Evolutionary conservation across 192 early-diverging fungal genomes (phyloP), one percentile per base, ranked within the genome.

Genomic region (Ambispora gerdemannii): DNA sequence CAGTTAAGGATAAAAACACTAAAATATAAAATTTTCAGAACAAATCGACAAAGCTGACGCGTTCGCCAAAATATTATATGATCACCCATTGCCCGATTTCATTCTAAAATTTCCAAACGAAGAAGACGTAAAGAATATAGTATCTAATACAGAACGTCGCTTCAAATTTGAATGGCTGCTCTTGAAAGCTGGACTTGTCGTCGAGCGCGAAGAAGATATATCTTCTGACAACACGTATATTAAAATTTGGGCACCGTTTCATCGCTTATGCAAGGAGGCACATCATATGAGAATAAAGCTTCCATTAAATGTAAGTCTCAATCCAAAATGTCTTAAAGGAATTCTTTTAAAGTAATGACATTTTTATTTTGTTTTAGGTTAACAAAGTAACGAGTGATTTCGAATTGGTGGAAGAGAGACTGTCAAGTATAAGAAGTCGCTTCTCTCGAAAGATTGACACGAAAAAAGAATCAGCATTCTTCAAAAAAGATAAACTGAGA

Each of bases 221-320:
- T 75, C 77, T 20, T 62, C 71, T 2, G 72, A 79, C 11, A 67
- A 82, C 28, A 76, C 73, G 67, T 82, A 67, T 61, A 33, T 82
- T 35, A 82, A 79, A 55, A 38, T 82, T 8, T 75, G 70, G 55
- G 56, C 76, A 20, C 80, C 80, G 30, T 82, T 82, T 63, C 63
- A 74, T 49, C 52, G 59, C 63, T 67, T 82, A 8, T 82, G 80
- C 64, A 52, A 77, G 38, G 71, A 76, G 7, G 80, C 80, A 13
- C 75, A 79, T 47, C n/a, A 72, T 34, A 20, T 77, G 36, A 59
- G 68, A 52, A 68, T 71, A 50, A 80, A 77, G 49, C 47, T 75
- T 17, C 73, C 71, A 55, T 71, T 80, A 49, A 31, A 74, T 61
- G 78, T 80, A 77, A 32, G 67, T 65, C 3, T 10, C 20, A 17